These are phyloP conservation scores for Penicillium riverlandense DNA, from an alignment of 495 filamentous ascomycete genomes.

Conservation along the genomic window DNA sequence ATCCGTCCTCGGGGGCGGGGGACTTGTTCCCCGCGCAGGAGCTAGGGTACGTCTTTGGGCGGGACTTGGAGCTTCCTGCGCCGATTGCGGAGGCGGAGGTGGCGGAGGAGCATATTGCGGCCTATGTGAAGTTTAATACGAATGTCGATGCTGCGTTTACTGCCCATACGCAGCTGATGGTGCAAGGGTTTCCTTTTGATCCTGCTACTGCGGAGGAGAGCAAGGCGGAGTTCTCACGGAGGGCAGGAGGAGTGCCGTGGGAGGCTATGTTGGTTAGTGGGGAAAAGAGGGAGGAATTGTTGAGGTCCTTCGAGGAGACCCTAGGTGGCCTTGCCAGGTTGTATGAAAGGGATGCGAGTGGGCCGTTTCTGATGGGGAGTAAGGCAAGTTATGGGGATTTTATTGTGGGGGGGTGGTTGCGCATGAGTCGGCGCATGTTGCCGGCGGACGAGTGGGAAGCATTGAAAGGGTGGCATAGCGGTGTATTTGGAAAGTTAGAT, in stretches of 20 bases:
- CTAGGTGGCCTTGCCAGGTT: conserved; percentile 37
- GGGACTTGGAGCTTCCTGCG: conserved; percentile 5
- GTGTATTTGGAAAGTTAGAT: conserved; percentile 37
- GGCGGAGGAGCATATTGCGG: neutral
- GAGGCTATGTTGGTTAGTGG: conserved; percentile 37
- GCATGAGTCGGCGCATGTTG: conserved; percentile 30
- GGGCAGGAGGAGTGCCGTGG: conserved; percentile 38
- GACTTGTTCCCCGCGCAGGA: conserved; percentile 34
- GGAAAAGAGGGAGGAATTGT: conserved; percentile 32
- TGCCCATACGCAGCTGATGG: conserved; percentile 24
- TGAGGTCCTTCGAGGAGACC: conserved; percentile 25
- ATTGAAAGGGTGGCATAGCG: conserved; percentile 43
- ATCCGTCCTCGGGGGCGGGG: conserved; percentile 28
- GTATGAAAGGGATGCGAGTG: conserved; percentile 29
- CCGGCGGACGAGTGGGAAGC: conserved; percentile 43
- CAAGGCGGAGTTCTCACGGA: conserved; percentile 38
- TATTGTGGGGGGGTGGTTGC: conserved; percentile 55
- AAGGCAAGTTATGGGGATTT: conserved; percentile 52
- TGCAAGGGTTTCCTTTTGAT: conserved; percentile 34
- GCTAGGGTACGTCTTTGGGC: conserved; percentile 15
- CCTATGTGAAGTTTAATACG: conserved; percentile 36
- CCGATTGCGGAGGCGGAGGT: conserved; percentile 22
- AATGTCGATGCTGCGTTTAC: conserved; percentile 46
- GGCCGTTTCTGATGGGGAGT: conserved; percentile 45
- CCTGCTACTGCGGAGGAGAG: conserved; percentile 28